Conservation (phyloP, 2,329 filamentous ascomycete species). For the Fusarium ambrosium region DNA sequence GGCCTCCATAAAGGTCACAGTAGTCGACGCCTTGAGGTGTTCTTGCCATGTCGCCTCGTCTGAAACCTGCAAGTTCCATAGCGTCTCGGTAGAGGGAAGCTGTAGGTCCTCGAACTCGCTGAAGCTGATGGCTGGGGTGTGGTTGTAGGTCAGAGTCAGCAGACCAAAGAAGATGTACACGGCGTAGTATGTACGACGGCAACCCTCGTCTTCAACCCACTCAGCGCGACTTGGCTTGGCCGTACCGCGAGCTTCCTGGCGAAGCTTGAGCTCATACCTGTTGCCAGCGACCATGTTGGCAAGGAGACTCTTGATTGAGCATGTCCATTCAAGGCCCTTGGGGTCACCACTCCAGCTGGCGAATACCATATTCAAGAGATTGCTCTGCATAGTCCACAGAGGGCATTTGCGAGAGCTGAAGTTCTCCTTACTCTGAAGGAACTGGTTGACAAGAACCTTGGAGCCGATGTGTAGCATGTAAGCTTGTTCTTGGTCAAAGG, state of each 20-base stretch:
- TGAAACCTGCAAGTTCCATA: slow-evolving; percentile 88
- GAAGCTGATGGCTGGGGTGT: slow-evolving; percentile 97
- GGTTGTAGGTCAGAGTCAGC: slow-evolving; percentile 95
- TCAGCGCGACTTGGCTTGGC: slow-evolving; percentile 83
- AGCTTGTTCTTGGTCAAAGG: slow-evolving; percentile 96
- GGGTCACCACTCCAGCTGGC: slow-evolving; percentile 99
- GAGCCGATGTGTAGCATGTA: slow-evolving; percentile 98
- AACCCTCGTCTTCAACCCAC: slow-evolving; percentile 98
- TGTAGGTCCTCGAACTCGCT: slow-evolving; percentile 96
- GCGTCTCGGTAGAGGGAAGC: slow-evolving; percentile 90
- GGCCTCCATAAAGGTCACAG: slow-evolving; percentile 91
- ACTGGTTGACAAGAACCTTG: slow-evolving; percentile 96
- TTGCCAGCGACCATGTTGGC: slow-evolving; percentile 99
- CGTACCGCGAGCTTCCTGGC: slow-evolving; percentile 87
- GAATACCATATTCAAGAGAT: slow-evolving; percentile 97
- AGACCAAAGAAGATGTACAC: slow-evolving; percentile 99
- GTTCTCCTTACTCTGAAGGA: slow-evolving; percentile 97
- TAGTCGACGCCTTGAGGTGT: slow-evolving; percentile 76
- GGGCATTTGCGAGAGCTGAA: slow-evolving; percentile 98
- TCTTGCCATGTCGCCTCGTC: slow-evolving; percentile 91
- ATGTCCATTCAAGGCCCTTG: slow-evolving; percentile 98
- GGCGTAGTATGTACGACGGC: slow-evolving; percentile 95
- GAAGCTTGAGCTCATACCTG: slow-evolving; percentile 93
- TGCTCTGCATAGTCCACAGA: slow-evolving; percentile 98
- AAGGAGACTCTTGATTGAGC: slow-evolving; percentile 97